Base-by-base conservation (phyloP, 768 basidiomycete species). In the Lactarius tabidus region DNA sequence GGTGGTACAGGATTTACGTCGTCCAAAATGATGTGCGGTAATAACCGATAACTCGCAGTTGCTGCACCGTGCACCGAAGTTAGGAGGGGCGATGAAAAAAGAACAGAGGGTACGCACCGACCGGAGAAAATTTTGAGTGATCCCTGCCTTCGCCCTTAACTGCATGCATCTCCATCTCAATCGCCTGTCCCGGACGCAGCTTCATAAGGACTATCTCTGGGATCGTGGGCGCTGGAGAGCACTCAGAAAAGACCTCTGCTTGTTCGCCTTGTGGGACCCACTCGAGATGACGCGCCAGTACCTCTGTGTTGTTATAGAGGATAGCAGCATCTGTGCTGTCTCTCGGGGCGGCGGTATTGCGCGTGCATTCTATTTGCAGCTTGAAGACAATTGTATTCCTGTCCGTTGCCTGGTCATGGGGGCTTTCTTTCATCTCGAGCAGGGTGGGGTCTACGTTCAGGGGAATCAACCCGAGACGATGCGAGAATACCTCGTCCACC, bases 71-170 rank as follows among this genome's bases (percentile, higher is more conserved):
- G 18, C 15, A 39, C 9, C 20, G 10, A 33, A 5, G 14, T 54
- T 70, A 51, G 26, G 1, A 17, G 54, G 36, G n/a, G 60, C 12
- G n/a, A 35, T 23, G 15, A 26, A 39, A 59, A 20, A 62, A 35
- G 33, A 12, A 45, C 20, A 4, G 3, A 6, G 29, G 31, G 31
- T 5, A 77, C 84, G 63, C 70, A 91, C 95, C 93, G 59, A 98
- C 97, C 35, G 97, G 95, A 64, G 86, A 92, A 75, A 92, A 99
- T 74, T 99, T 99, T 54, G 97, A 95, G 71, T 99, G 96, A 67
- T 95, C 93, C 71, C 91, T 91, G 18, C 95, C 95, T 18, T 92
- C 85, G 17, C 93, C 91, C 72, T 98, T 98, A 66, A 95, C 79
- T 26, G 94, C 95, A 72, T 98, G 95, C 62, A 95, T 71, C 71